Conservation (phyloP, 2,329 filamentous ascomycete species). For the Colletotrichum eremochloae region DNA sequence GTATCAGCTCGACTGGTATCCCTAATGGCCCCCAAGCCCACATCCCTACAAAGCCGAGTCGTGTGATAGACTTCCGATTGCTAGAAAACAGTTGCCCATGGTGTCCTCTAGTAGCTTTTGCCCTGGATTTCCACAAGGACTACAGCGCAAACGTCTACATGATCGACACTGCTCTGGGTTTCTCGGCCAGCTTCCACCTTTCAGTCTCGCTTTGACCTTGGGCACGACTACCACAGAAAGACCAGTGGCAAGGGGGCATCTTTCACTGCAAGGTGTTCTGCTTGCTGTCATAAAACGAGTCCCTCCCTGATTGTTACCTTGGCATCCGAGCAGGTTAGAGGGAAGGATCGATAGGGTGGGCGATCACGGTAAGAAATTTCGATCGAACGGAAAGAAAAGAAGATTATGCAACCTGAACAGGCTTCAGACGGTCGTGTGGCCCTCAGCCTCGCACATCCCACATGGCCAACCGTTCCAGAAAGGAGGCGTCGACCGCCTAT, state of each 20-base stretch:
- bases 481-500: not conserved
- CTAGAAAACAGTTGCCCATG: too few species aligned
- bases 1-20: not conserved
- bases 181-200: not conserved
- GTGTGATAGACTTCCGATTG: not conserved
- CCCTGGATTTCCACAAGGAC: not conserved
- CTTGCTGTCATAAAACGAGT: not conserved
- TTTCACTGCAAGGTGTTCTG: not conserved
- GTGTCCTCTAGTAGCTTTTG: not conserved
- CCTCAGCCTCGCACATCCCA: not conserved
- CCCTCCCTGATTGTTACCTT: not conserved
- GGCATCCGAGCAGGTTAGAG: not conserved
- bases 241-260: not conserved
- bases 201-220: not conserved
- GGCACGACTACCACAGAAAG: not conserved
- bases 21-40: not conserved
- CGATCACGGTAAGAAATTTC: not conserved
- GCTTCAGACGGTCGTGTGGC: not conserved
- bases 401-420: not conserved
- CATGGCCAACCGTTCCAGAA: not conserved
- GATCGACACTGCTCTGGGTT: not conserved
- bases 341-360: not conserved
- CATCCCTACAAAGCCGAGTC: not conserved
- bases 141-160: not conserved
- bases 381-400: not conserved